Base-by-base conservation (phyloP, 805 yeast genomes). In the Lipomyces oligophaga region DNA sequence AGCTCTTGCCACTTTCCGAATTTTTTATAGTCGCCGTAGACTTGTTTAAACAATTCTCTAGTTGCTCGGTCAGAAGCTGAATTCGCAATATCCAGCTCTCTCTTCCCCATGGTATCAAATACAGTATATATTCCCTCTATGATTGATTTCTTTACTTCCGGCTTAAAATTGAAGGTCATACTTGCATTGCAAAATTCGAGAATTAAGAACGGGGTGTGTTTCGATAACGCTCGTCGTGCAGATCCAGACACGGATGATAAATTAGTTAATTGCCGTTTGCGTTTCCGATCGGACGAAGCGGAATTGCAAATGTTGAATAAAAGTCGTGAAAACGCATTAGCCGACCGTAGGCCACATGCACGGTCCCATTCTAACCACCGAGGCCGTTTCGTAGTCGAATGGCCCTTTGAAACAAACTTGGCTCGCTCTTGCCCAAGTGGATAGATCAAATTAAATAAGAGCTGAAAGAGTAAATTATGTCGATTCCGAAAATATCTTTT, bases 1-100 rank as follows among this genome's bases (percentile, higher is more conserved):
- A 36, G 34, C 37, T 79, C 86, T 47, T 68, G 77, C 96, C 96
- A 89, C 64, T 83, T 85, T 39, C 95, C 96, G 50, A 72, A 74
- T 60, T 75, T 80, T 62, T 77, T 78, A 67, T 86, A 90, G 52
- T 83, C 85, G 5, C 77, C 77, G 58, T 84, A 86, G 33, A 89
- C 60, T 0, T 77, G 69, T 59, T 75, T 80, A 70, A 80, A 83
- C 57, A 81, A 78, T 1, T 79, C 72, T 57, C 85, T 76, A 3
- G 93, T 83, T 32, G 84, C 76, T 19, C 68, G 62, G 57, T 90
- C 96, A 57, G 88, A 66, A 5, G 81, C 73, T 3, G 80, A 72
- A 59, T 77, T 84, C 18, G 83, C 74, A 27, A 79, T 63, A 41
- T 72, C 75, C 43, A 88, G 65, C 56, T 88, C 96, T 31, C 72